Conservation (phyloP, 73 alveolate species). For the Symbiodinium natans region DNA sequence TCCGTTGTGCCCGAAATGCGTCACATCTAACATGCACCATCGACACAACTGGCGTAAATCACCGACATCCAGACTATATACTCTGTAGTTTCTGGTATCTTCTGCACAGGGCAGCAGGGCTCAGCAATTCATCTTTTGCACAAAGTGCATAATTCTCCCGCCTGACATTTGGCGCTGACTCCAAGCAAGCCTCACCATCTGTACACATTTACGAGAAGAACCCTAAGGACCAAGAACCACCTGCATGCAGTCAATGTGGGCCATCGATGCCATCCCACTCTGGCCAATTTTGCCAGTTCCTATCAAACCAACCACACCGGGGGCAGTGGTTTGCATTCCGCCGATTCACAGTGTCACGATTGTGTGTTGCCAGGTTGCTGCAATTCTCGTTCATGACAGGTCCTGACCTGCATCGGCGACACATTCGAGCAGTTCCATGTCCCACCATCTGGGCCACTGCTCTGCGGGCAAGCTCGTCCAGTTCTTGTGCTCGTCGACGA, state of each 20-base stretch:
- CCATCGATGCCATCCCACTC: slow-evolving; percentile 50
- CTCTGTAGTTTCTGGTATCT: no score
- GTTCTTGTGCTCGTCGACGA: slow-evolving; percentile 57
- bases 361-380: slow-evolving; percentile 78
- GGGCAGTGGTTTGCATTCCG: slow-evolving; percentile 58
- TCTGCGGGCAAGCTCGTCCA: slow-evolving; percentile 46
- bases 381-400: slow-evolving; percentile 61
- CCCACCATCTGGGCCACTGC: slow-evolving; percentile 51
- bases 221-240: no score
- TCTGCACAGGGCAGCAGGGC: no score
- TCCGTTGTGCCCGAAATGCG: no score
- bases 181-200: no score
- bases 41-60: no score
- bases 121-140: no score
- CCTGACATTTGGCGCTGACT: no score
- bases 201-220: no score
- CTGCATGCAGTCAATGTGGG: background rate
- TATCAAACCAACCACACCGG: slow-evolving; percentile 53
- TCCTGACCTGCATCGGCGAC: slow-evolving; percentile 36
- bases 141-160: no score
- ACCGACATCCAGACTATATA: no score
- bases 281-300: slow-evolving; percentile 57
- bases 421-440: slow-evolving; percentile 33
- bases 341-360: background rate
- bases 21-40: no score